A percentile compares a stretch with the other conserved stretches of the same genome.
Evolutionary conservation across 2,329 filamentous ascomycete species (phyloP).

Genomic region (Nothophaeocryptopus gaeumannii): DNA sequence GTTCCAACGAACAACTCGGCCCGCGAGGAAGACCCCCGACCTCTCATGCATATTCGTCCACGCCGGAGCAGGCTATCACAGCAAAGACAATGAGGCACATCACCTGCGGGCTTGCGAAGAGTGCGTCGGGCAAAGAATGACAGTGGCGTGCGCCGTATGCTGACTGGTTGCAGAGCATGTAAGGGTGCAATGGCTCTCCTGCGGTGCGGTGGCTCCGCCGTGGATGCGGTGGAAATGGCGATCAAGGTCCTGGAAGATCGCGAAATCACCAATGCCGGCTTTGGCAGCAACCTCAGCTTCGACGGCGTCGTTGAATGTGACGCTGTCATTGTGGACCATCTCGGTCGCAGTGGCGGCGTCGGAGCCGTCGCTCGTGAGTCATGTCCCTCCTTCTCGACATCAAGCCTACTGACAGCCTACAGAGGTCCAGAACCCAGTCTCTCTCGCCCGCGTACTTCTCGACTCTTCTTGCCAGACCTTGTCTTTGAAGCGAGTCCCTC

Average conservation of each 20-base stretch:
- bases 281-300: slow-evolving; percentile 88
- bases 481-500: slow-evolving; percentile 84
- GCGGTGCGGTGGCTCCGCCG: slow-evolving; percentile 62
- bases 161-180: slow-evolving; percentile 64
- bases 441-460: slow-evolving; percentile 77
- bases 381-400: background rate
- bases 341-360: slow-evolving; percentile 82
- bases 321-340: slow-evolving; percentile 86
- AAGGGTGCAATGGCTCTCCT: slow-evolving; percentile 78
- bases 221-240: slow-evolving; percentile 82
- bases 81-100: slow-evolving; percentile 74
- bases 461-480: slow-evolving; percentile 72
- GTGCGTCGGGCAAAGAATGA: slow-evolving; percentile 54
- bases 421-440: slow-evolving; percentile 93
- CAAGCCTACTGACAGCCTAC: slow-evolving; percentile 17
- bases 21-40: slow-evolving; percentile 39
- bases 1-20: slow-evolving; percentile 27
- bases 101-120: slow-evolving; percentile 85
- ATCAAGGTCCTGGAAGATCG: slow-evolving; percentile 85
- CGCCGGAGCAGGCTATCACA: slow-evolving; percentile 93
- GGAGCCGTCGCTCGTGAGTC: slow-evolving; percentile 83
- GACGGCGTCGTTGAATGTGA: slow-evolving; percentile 92
- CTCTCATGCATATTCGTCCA: slow-evolving; percentile 87
- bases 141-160: background rate
- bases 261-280: slow-evolving; percentile 95